These are phyloP conservation scores for Punica granatum DNA, from an alignment of 345 rosid genomes.

Conservation along the genomic window DNA sequence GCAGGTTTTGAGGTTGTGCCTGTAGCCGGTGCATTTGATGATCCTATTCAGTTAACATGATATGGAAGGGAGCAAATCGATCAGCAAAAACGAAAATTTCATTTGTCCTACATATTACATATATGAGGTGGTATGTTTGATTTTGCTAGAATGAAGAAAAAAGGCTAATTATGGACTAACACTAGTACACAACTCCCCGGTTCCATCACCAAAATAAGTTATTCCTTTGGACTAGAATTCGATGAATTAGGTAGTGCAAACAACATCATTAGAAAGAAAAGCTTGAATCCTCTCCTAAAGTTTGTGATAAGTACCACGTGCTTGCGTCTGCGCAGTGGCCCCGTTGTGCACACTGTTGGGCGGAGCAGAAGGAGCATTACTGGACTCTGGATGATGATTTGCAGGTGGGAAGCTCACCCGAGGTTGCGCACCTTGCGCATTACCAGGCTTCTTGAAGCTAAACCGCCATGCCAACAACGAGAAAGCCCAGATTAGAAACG, in stretches of 20 bases:
- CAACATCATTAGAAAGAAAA: neutral
- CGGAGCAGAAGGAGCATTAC: conserved; percentile 16
- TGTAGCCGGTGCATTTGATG: conserved; percentile 35
- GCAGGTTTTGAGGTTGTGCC: conserved; percentile 29
- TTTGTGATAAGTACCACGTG: conserved; percentile 40
- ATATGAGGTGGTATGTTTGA: neutral
- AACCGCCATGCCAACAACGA: neutral
- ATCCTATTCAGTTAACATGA: conserved; percentile 19
- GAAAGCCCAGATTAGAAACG: neutral
- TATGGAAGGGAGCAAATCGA: neutral
- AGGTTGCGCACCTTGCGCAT: conserved; percentile 69
- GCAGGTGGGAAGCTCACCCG: conserved; percentile 41
- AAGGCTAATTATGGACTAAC: neutral
- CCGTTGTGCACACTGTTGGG: conserved; percentile 48
- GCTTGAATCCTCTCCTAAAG: neutral
- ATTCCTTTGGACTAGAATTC: neutral
- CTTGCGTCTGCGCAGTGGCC: conserved; percentile 37
- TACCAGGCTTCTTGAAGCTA: conserved; percentile 64
- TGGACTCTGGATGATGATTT: conserved; percentile 30
- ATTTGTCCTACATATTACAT: neutral
- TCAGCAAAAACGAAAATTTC: neutral
- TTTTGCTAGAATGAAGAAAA: neutral
- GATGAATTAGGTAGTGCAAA: neutral
- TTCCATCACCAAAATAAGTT: neutral
- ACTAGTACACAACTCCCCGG: neutral